Conservation (phyloP, 225 moss, liverwort and hornwort genomes). For the Bryoerythrophyllum caledonicum region DNA sequence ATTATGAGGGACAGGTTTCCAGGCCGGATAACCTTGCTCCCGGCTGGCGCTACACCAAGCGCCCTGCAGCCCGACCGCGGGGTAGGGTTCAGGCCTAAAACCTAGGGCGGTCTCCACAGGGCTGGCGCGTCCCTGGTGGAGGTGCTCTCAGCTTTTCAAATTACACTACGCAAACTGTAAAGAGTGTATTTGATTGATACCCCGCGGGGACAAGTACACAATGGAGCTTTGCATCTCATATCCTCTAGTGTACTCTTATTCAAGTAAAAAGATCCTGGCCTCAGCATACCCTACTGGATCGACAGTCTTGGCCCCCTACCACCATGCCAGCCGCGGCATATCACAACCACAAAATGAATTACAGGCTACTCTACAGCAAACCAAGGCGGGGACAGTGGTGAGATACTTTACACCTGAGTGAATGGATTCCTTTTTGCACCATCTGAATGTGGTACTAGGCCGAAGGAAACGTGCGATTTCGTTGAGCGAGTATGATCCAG, state of each 20-base stretch:
- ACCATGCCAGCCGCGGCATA: background rate
- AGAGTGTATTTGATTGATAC: background rate
- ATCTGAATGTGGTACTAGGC: background rate
- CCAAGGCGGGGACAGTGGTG: background rate
- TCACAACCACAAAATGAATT: background rate
- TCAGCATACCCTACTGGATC: conserved; percentile 1
- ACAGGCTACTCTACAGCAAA: background rate
- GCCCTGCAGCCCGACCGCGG: too few species aligned
- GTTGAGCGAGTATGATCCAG: background rate
- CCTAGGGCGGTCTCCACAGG: too few species aligned
- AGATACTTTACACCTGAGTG: background rate
- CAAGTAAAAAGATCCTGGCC: background rate
- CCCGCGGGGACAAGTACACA: background rate
- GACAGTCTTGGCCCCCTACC: conserved; percentile 7
- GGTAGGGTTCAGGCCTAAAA: too few species aligned
- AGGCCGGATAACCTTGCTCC: too few species aligned
- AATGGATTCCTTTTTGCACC: background rate
- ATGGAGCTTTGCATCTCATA: background rate
- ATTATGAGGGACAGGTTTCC: too few species aligned
- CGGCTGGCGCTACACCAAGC: too few species aligned
- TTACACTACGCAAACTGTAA: background rate
- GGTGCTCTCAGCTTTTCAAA: too few species aligned
- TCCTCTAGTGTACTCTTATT: background rate
- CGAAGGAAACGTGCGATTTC: background rate
- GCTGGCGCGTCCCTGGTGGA: too few species aligned